Conservation (phyloP, 2,329 filamentous ascomycete species). For the Arthrobotrys megalospora region DNA sequence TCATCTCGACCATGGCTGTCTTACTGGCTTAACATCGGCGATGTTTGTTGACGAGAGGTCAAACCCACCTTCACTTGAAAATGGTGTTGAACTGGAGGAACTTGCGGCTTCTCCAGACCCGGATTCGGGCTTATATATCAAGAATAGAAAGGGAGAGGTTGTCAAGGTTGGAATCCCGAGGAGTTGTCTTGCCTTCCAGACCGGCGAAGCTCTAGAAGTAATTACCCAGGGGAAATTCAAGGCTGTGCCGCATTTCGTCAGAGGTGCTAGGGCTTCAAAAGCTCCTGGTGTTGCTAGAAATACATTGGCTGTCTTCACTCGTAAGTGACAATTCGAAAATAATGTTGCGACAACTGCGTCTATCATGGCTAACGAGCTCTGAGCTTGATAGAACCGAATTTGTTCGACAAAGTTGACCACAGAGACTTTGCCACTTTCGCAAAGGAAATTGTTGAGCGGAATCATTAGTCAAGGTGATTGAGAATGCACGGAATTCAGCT, state of each 20-base stretch:
- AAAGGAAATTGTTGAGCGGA: constrained; percentile 70
- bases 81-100: constrained; percentile 75
- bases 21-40: constrained; percentile 90
- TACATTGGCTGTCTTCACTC: constrained; percentile 95
- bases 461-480: constrained; percentile 62
- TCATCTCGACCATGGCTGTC: constrained; percentile 90
- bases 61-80: constrained; percentile 66
- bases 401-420: constrained; percentile 83
- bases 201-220: constrained; percentile 88
- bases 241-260: constrained; percentile 95
- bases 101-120: constrained; percentile 84
- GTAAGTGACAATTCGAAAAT: constrained; percentile 55
- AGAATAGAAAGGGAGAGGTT: constrained; percentile 82
- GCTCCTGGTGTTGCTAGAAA: constrained; percentile 79
- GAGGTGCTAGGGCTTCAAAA: constrained; percentile 75
- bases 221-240: constrained; percentile 93
- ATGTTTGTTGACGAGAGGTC: constrained; percentile 90
- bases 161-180: constrained; percentile 94
- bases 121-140: constrained; percentile 91
- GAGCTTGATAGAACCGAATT: constrained; percentile 78
- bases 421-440: constrained; percentile 83
- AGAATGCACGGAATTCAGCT: constrained; percentile 19
- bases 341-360: background rate
- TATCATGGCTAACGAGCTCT: background rate
- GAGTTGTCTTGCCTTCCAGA: constrained; percentile 96